phyloP scores from a whole-genome alignment of 805 yeast genomes.

The Teunomyces pallodes region DNA sequence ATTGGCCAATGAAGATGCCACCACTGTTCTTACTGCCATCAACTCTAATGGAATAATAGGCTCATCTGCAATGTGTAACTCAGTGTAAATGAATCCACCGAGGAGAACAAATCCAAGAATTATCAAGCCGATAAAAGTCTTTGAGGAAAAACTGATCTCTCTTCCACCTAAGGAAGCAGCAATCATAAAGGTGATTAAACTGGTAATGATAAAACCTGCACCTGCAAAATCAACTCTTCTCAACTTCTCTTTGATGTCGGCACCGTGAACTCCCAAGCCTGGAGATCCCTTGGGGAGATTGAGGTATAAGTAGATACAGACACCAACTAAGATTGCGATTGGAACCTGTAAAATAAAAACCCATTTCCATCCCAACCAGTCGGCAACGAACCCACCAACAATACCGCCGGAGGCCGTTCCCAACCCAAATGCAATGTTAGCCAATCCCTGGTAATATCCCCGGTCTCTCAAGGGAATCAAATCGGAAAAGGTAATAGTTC shows the following conservation, averaged over 20 bases:
- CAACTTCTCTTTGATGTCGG: conserved; percentile 46
- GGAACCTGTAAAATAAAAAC: conserved; percentile 43
- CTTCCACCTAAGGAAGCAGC: conserved; percentile 69
- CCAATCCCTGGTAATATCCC: conserved; percentile 80
- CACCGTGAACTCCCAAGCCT: conserved; percentile 51
- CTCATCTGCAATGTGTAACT: conserved; percentile 50
- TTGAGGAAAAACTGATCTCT: conserved; percentile 47
- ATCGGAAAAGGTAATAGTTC: conserved; percentile 76
- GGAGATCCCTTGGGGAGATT: conserved; percentile 54
- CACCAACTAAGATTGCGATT: conserved; percentile 40
- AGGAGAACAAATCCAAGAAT: conserved; percentile 33
- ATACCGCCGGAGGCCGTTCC: conserved; percentile 55
- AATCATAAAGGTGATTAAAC: conserved; percentile 57
- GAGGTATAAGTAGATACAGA: conserved; percentile 37
- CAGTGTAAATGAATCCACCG: conserved; percentile 49
- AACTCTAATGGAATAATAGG: conserved; percentile 69
- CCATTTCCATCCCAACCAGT: conserved; percentile 50
- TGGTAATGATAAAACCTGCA: conserved; percentile 53
- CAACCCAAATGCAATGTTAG: conserved; percentile 69
- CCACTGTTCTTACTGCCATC: conserved; percentile 55
- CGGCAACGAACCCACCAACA: conserved; percentile 54
- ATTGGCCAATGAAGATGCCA: conserved; percentile 63
- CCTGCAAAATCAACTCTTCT: conserved; percentile 69
- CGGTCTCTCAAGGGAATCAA: conserved; percentile 72
- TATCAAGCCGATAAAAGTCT: conserved; percentile 34